Base-by-base conservation (phyloP, 164 flowering plant species). In the Dillenia turbinata region DNA sequence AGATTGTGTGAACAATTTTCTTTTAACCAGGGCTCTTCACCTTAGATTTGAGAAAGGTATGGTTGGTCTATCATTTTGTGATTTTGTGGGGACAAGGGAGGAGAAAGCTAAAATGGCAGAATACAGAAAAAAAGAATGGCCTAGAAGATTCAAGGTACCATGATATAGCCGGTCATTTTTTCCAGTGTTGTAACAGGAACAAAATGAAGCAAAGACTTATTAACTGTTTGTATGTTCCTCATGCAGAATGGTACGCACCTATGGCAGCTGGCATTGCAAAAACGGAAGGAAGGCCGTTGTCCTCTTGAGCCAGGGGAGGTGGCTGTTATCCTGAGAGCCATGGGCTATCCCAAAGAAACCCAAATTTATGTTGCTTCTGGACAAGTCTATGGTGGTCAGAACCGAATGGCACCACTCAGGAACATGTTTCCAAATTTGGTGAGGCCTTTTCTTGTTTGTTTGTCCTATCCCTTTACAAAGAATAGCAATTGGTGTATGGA, bases 311-410 rank as follows among this genome's bases (percentile, higher is more conserved):
- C 99, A 26, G 93, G 89, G 61, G 99, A 95, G 83, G 98, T 95
- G 60, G 99, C 98, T 9, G 97, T 95, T 65, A 85, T 92, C 73
- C 92, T 95, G 58, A 77, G 97, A 33, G 98, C 97, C 54, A 84
- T 95, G 97, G 98, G 98, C 14, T 95, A 92, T 71, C 96, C 96
- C 1, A 95, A 95, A 79, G 98, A 92, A 71, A 90, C 98, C 48
- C 99, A 90, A 72, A 95, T 95, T 49, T 95, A 95, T 79, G 98
- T 95, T 67, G 99, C 99, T 62, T 95, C 99, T 46, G 99, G 99
- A 56, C 92, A 90, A 76, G 96, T 92, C 40, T 92, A 90, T 73
- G 99, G 99, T 66, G 99, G 99, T 14, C 92, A 88, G 50, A 92
- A 95, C 66, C 83, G 97, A 64, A 86, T 95, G 98, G 99, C 98